phyloP scores from a whole-genome alignment of 495 filamentous ascomycete genomes.

The Tuber aestivum region DNA sequence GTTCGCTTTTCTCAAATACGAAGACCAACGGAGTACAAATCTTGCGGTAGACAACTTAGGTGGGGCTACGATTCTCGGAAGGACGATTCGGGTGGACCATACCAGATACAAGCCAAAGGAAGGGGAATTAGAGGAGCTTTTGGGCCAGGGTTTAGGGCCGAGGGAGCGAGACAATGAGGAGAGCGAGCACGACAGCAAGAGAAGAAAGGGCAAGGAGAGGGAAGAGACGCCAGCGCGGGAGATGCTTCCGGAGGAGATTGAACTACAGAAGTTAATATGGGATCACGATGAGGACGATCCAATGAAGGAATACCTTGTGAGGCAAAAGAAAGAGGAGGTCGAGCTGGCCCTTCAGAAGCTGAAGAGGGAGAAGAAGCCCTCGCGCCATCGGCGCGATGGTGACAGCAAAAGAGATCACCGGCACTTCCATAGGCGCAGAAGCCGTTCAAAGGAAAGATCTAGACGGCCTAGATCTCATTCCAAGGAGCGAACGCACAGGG shows the following conservation, averaged over 20 bases:
- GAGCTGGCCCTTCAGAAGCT: conserved; percentile 59
- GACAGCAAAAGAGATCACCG: conserved; percentile 8
- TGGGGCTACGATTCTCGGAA: conserved; percentile 73
- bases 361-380: conserved; percentile 44
- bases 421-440: conserved; percentile 16
- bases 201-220: conserved; percentile 44
- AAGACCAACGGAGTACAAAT: conserved; percentile 94
- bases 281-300: conserved; percentile 94
- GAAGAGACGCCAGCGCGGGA: conserved; percentile 15
- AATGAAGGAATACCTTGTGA: conserved; percentile 84
- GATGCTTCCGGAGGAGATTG: conserved; percentile 63
- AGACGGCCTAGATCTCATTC: conserved; percentile 28
- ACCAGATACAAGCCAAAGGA: conserved; percentile 82
- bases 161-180: conserved; percentile 46
- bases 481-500: conserved; percentile 12
- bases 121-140: conserved; percentile 68
- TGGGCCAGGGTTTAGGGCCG: conserved; percentile 46
- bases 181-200: conserved; percentile 37
- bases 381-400: conserved; percentile 15
- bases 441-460: conserved; percentile 8
- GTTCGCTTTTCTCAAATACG: conserved; percentile 94
- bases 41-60: conserved; percentile 93
- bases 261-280: conserved; percentile 65
- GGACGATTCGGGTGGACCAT: conserved; percentile 83
- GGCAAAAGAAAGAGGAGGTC: conserved; percentile 85